Percentiles rank a stretch among this genome's conserved stretches.
These are phyloP conservation scores for Penicillium sp. DNA, from an alignment of 2,329 filamentous ascomycete species.

Conservation along the genomic window DNA sequence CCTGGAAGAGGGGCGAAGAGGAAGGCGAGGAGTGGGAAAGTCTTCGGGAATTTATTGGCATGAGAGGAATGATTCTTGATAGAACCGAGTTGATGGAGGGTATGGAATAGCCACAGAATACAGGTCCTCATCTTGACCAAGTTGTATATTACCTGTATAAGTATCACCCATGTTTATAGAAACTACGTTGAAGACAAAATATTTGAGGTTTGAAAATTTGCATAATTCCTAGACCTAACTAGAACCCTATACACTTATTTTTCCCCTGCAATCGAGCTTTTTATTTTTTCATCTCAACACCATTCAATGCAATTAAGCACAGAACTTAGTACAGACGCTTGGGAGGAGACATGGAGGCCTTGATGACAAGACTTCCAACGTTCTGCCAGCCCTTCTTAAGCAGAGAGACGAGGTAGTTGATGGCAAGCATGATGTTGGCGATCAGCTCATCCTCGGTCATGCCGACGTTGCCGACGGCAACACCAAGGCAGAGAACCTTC, in stretches of 20 bases:
- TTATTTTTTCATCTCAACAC: background rate
- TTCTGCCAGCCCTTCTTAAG: conserved; percentile 99
- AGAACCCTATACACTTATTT: conserved; percentile 12
- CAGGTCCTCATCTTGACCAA: background rate
- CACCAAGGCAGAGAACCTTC: conserved; percentile 99
- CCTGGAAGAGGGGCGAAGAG: conserved; percentile 78
- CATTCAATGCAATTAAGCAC: conserved; percentile 24
- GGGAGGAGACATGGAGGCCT: conserved; percentile 99
- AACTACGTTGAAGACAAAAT: background rate
- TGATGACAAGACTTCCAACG: conserved; percentile 98
- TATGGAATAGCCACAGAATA: conserved; percentile 60
- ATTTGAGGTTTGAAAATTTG: background rate
- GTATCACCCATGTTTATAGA: background rate
- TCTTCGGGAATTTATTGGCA: conserved; percentile 75
- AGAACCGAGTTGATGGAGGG: conserved; percentile 86
- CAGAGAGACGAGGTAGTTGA: conserved; percentile 99
- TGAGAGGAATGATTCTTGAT: conserved; percentile 86
- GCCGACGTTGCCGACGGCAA: conserved; percentile 96
- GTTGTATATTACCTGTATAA: background rate
- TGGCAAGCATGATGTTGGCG: conserved; percentile 98
- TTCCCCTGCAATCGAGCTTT: background rate
- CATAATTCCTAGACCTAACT: conserved; percentile 10
- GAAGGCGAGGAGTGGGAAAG: conserved; percentile 86
- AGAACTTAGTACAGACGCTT: conserved; percentile 87
- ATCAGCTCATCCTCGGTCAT: conserved; percentile 96